phyloP scores from a whole-genome alignment of 2,329 filamentous ascomycete species.

The Lachnellula subtilissima region DNA sequence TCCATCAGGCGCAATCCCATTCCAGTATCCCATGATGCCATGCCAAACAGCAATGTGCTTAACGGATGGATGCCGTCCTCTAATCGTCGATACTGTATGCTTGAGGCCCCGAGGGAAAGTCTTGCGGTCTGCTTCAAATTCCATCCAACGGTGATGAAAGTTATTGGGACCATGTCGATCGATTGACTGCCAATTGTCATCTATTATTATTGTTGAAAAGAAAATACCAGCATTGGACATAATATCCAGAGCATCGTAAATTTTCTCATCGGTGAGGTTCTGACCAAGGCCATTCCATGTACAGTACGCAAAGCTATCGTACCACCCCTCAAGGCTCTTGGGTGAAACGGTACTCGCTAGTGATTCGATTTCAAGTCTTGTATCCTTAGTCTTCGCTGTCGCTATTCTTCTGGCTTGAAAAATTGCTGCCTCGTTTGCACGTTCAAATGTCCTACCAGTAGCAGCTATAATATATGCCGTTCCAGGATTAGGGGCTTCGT shows the following conservation, averaged over 20 bases:
- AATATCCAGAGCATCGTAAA: slow-evolving; percentile 6
- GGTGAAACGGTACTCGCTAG: not conserved
- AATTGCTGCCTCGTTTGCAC: slow-evolving; percentile 7
- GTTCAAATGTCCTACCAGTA: slow-evolving; percentile 6
- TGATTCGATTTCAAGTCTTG: not conserved
- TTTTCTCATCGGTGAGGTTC: slow-evolving; percentile 2
- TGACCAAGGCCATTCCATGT: slow-evolving; percentile 16
- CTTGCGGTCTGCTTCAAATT: slow-evolving; percentile 9
- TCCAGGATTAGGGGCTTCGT: slow-evolving; percentile 1
- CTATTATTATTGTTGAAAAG: slow-evolving; percentile 17
- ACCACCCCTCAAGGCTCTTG: not conserved
- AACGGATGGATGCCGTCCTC: slow-evolving; percentile 6
- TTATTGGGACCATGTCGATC: slow-evolving; percentile 3
- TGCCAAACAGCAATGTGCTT: slow-evolving; percentile 18
- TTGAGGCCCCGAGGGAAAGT: slow-evolving; percentile 12
- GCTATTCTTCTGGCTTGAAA: slow-evolving; percentile 4
- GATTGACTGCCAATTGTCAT: slow-evolving; percentile 17
- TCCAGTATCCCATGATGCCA: slow-evolving; percentile 15
- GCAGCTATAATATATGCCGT: slow-evolving; percentile 3
- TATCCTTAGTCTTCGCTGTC: not conserved
- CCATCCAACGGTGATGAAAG: slow-evolving; percentile 12
- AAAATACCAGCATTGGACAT: slow-evolving; percentile 3
- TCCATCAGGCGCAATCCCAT: slow-evolving; percentile 11
- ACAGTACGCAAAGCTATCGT: slow-evolving; percentile 11
- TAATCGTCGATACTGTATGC: slow-evolving; percentile 2